These are phyloP conservation scores for Backusella tarrabulga DNA, from an alignment of 192 early-diverging fungal genomes.

Conservation along the genomic window DNA sequence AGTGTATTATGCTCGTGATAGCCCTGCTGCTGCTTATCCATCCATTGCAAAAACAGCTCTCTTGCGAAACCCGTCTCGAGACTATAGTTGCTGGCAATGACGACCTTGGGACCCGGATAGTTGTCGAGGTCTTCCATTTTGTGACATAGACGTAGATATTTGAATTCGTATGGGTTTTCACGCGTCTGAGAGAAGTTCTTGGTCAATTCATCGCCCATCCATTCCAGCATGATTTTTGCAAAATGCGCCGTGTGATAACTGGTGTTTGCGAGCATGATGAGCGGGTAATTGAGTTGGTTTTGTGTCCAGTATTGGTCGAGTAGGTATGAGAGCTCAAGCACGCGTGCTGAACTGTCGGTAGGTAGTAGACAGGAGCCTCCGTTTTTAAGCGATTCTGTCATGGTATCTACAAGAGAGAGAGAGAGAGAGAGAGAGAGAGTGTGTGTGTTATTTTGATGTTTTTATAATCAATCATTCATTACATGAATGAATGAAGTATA, in stretches of 20 bases:
- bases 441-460: no score
- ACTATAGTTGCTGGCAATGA: constrained; percentile 78
- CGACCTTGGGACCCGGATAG: constrained; percentile 74
- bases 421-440: no score
- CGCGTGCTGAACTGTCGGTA: constrained; percentile 83
- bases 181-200: constrained; percentile 68
- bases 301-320: constrained; percentile 86
- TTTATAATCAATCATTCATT: background rate
- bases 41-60: constrained; percentile 79
- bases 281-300: constrained; percentile 58
- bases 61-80: constrained; percentile 82
- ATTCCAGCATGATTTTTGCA: constrained; percentile 91
- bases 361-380: constrained; percentile 87
- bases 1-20: constrained; percentile 55
- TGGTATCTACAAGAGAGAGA: constrained; percentile 50
- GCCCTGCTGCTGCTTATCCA: constrained; percentile 11
- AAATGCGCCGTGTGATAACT: constrained; percentile 74
- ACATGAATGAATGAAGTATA: background rate
- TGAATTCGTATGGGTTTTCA: constrained; percentile 90
- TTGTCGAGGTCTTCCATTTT: constrained; percentile 66
- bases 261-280: constrained; percentile 78
- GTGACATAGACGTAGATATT: constrained; percentile 68
- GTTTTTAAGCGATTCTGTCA: constrained; percentile 56
- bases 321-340: constrained; percentile 87
- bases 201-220: constrained; percentile 89